A percentile compares a stretch with the other conserved stretches of the same genome.
Evolutionary conservation across 1,284 basidiomycete genomes (phyloP).

Genomic region (Jaminaea rosea): DNA sequence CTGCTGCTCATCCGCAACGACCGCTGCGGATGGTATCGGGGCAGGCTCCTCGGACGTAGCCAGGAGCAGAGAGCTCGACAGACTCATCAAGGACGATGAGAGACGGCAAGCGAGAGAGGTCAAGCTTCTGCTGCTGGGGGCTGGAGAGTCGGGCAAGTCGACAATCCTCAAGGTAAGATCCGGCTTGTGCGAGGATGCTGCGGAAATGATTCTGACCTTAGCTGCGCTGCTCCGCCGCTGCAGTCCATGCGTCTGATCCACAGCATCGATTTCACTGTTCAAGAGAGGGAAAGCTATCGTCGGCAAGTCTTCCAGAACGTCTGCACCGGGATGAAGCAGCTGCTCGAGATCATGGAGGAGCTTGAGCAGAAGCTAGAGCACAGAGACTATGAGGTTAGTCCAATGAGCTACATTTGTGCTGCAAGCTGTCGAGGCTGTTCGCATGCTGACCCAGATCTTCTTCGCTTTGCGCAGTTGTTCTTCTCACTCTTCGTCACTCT

Average conservation of each 20-base stretch:
- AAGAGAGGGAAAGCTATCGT: constrained; percentile 64
- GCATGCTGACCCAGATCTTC: not conserved
- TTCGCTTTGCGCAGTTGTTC: constrained; percentile 13
- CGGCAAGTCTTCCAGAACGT: constrained; percentile 87
- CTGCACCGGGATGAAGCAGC: constrained; percentile 68
- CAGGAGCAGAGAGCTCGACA: constrained; percentile 19
- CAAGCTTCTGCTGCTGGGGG: constrained; percentile 61
- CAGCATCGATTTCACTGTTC: constrained; percentile 62
- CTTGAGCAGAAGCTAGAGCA: constrained; percentile 63
- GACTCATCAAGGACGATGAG: constrained; percentile 29
- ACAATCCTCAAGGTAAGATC: constrained; percentile 68
- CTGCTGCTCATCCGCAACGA: constrained; percentile 18
- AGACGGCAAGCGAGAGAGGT: constrained; percentile 26
- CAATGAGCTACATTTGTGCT: too few species aligned
- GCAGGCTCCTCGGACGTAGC: constrained; percentile 29
- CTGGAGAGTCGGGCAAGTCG: constrained; percentile 87
- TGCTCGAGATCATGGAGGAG: constrained; percentile 80
- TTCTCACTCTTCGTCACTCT: constrained; percentile 27
- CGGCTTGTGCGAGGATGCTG: not conserved
- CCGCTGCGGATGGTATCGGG: too few species aligned
- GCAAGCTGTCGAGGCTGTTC: too few species aligned
- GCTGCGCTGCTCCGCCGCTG: constrained; percentile 3
- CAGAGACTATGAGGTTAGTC: constrained; percentile 45
- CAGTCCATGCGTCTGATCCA: constrained; percentile 85
- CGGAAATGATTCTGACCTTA: constrained; percentile 6